phyloP scores from a whole-genome alignment of 176 grass and related monocot species.

The Juncus inflexus region DNA sequence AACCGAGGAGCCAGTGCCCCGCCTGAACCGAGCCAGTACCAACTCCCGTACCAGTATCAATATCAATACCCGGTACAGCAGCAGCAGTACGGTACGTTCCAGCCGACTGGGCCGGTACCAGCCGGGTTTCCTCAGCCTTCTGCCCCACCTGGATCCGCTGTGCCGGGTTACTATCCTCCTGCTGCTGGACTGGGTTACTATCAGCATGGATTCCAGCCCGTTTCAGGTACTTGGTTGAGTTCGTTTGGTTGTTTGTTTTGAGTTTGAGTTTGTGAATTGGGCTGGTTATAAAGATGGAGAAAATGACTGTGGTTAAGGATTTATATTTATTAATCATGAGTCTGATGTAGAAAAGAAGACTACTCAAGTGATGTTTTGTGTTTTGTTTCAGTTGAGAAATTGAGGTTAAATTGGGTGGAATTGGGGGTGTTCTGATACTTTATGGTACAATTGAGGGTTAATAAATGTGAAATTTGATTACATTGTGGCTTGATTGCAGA shows the following conservation, averaged over 20 bases:
- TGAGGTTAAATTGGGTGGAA: no score
- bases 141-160: slow-evolving; percentile 7
- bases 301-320: background rate
- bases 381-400: no score
- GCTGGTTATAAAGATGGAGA: background rate
- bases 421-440: no score
- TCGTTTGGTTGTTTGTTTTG: background rate
- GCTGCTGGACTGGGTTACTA: slow-evolving; percentile 1
- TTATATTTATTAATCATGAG: no score
- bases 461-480: no score
- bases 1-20: background rate
- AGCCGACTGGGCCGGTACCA: slow-evolving; percentile 15
- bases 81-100: slow-evolving; percentile 28
- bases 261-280: background rate
- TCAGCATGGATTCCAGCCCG: slow-evolving; percentile 14
- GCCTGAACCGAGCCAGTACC: slow-evolving; percentile 5
- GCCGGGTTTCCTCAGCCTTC: slow-evolving; percentile 28
- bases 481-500: no score
- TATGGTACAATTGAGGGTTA: no score
- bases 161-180: background rate
- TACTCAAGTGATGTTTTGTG: no score
- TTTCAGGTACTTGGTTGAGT: slow-evolving; percentile 10
- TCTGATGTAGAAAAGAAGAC: no score
- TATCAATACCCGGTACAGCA: slow-evolving; percentile 16
- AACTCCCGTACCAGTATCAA: slow-evolving; percentile 1